Conservation (phyloP, 1,284 basidiomycete genomes). For the Irpex lacteus region DNA sequence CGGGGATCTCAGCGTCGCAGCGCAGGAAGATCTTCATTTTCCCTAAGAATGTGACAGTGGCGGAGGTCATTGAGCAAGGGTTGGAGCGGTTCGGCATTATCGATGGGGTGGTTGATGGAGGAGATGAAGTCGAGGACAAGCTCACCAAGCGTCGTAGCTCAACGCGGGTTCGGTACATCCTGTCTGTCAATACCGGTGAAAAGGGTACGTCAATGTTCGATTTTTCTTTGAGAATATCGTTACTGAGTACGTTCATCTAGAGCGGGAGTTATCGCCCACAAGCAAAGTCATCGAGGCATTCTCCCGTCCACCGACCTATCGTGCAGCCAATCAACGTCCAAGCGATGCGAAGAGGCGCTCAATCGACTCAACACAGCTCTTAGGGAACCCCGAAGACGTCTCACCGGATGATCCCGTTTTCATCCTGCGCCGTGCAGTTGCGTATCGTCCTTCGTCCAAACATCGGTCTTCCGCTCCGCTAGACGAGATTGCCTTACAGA, state of each 20-base stretch:
- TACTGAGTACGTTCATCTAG: conserved; percentile 3
- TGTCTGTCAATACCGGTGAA: conserved; percentile 58
- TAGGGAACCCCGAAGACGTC: conserved; percentile 76
- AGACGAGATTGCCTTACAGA: conserved; percentile 72
- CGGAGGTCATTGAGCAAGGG: conserved; percentile 92
- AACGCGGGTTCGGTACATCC: conserved; percentile 76
- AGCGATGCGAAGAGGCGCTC: conserved; percentile 81
- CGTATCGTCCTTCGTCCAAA: conserved; percentile 67
- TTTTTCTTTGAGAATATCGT: too few species aligned
- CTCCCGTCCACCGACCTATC: conserved; percentile 70
- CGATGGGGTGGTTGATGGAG: conserved; percentile 96
- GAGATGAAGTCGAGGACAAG: conserved; percentile 96
- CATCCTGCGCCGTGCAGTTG: conserved; percentile 75
- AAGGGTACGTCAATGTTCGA: conserved; percentile 51
- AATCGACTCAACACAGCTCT: conserved; percentile 72
- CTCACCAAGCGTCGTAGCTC: conserved; percentile 76
- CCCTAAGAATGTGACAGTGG: conserved; percentile 92
- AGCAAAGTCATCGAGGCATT: conserved; percentile 86
- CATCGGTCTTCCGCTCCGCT: conserved; percentile 68
- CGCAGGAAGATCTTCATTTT: conserved; percentile 80
- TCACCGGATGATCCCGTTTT: conserved; percentile 84
- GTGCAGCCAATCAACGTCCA: conserved; percentile 51
- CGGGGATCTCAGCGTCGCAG: conserved; percentile 56
- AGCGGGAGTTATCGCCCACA: conserved; percentile 78
- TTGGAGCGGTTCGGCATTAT: conserved; percentile 90